phyloP scores from a whole-genome alignment of 768 basidiomycete species.

The Leucocoprinus leucothites region DNA sequence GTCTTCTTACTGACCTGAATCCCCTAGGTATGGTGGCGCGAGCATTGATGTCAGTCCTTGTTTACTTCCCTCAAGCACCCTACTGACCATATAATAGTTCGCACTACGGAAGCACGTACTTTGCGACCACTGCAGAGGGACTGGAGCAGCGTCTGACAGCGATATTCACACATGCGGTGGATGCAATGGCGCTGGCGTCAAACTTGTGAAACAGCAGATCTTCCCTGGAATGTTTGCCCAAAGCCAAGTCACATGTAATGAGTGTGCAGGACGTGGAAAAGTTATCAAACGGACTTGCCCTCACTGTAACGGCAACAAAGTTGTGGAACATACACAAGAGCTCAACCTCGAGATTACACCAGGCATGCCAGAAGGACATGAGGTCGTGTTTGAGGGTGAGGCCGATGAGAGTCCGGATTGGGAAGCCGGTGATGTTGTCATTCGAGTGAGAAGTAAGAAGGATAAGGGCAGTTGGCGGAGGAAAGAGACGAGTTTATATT shows the following conservation, averaged over 20 bases:
- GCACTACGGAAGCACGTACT: conserved; percentile 88
- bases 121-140: conserved; percentile 95
- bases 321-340: conserved; percentile 74
- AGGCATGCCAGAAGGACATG: conserved; percentile 91
- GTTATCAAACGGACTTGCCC: conserved; percentile 77
- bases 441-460: conserved; percentile 77
- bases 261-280: conserved; percentile 82
- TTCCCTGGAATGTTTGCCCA: conserved; percentile 97
- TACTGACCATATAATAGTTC: conserved; percentile 52
- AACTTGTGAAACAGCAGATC: conserved; percentile 87
- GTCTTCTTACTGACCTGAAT: conserved; percentile 12
- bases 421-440: conserved; percentile 91
- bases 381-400: conserved; percentile 94
- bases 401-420: conserved; percentile 95
- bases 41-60: conserved; percentile 68
- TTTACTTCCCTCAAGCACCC: neutral
- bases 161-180: conserved; percentile 86
- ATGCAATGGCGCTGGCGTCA: conserved; percentile 84
- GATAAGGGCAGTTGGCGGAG: conserved; percentile 80
- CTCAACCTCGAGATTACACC: conserved; percentile 83
- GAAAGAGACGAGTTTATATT: conserved; percentile 89
- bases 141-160: conserved; percentile 85
- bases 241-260: conserved; percentile 76
- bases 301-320: conserved; percentile 79
- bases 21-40: conserved; percentile 72